These are phyloP conservation scores for Aureobasidium melanogenum DNA, from an alignment of 2,329 filamentous ascomycete genomes.

Conservation along the genomic window DNA sequence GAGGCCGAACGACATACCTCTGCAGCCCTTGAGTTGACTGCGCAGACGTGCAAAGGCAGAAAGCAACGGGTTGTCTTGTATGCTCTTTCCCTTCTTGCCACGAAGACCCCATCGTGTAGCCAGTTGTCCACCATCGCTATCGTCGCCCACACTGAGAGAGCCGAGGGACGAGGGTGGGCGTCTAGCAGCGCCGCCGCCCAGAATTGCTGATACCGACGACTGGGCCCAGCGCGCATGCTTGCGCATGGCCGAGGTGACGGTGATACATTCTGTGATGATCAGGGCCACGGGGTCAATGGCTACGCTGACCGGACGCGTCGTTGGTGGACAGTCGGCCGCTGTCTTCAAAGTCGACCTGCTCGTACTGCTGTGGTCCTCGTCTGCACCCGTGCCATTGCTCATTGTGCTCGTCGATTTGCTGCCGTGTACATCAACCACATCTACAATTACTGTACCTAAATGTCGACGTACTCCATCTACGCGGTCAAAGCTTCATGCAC, in stretches of 20 bases:
- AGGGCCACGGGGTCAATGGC: slow-evolving; percentile 41
- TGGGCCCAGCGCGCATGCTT: slow-evolving; percentile 95
- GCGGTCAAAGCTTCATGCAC: slow-evolving; percentile 5
- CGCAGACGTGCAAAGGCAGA: slow-evolving; percentile 85
- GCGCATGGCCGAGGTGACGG: slow-evolving; percentile 94
- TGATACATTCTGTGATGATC: slow-evolving; percentile 97
- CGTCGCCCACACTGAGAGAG: slow-evolving; percentile 9
- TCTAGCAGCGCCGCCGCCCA: slow-evolving; percentile 54
- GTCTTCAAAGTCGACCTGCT: background rate
- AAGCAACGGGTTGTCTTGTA: slow-evolving; percentile 96
- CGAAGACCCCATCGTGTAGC: slow-evolving; percentile 86
- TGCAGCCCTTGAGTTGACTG: slow-evolving; percentile 77
- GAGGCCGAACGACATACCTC: slow-evolving; percentile 46
- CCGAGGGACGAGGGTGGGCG: slow-evolving; percentile 10
- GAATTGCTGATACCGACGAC: slow-evolving; percentile 89
- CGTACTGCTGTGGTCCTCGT: background rate
- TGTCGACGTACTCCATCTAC: background rate
- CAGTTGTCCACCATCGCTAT: slow-evolving; percentile 29
- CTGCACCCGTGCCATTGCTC: slow-evolving; percentile 6
- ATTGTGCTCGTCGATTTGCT: background rate
- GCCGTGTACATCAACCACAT: background rate
- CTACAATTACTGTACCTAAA: background rate
- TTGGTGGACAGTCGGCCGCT: background rate
- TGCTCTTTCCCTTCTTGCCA: slow-evolving; percentile 91
- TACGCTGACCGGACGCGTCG: slow-evolving; percentile 19